Conservation (phyloP, 805 yeast genomes). For the Yarrowia divulgata region DNA sequence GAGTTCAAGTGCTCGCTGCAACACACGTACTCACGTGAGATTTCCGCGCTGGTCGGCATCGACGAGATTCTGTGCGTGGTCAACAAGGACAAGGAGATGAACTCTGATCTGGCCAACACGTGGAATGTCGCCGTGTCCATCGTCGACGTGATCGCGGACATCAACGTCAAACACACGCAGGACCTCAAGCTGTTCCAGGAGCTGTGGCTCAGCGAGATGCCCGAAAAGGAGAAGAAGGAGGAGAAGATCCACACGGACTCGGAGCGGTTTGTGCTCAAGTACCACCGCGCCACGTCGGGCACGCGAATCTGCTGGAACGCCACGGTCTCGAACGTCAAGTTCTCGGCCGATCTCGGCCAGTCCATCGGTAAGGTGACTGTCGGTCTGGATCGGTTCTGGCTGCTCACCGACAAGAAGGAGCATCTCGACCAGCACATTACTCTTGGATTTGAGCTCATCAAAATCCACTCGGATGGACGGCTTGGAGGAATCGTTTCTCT, state of each 20-base stretch:
- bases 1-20: conserved; percentile 75
- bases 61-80: conserved; percentile 48
- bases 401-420: conserved; percentile 67
- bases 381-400: conserved; percentile 68
- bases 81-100: conserved; percentile 29
- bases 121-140: conserved; percentile 56
- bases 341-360: conserved; percentile 80
- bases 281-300: conserved; percentile 66
- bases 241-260: conserved; percentile 35
- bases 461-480: conserved; percentile 73
- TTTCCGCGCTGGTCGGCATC: conserved; percentile 58
- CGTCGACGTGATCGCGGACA: conserved; percentile 63
- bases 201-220: conserved; percentile 69
- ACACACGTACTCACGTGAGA: conserved; percentile 88
- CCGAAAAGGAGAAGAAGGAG: conserved; percentile 9
- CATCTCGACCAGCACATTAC: conserved; percentile 76
- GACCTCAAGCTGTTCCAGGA: conserved; percentile 83
- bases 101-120: conserved; percentile 43
- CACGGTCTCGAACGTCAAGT: conserved; percentile 59
- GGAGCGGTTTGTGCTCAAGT: conserved; percentile 50
- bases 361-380: conserved; percentile 74
- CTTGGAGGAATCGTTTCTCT: conserved; percentile 72
- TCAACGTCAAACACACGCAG: conserved; percentile 85
- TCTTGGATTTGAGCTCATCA: conserved; percentile 62
- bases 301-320: conserved; percentile 79